Conservation (phyloP, 164 flowering plant genomes). For the Vitis rotundifolia region DNA sequence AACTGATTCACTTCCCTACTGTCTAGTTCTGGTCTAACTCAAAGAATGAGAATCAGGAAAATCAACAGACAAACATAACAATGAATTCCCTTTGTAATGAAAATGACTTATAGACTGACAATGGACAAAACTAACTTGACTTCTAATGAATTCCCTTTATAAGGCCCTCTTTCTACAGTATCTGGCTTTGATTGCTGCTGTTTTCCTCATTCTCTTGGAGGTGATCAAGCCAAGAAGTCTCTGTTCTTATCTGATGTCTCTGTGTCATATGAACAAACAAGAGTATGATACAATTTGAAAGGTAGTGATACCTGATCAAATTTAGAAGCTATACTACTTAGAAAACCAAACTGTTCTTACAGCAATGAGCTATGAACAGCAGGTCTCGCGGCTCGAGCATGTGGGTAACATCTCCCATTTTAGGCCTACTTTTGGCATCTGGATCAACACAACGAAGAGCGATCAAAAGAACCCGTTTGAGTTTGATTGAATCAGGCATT, state of each 20-base stretch:
- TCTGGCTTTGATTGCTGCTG: not conserved
- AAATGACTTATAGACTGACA: too few relatives aligned
- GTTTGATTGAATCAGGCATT: conserved; percentile 29
- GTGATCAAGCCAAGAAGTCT: not conserved
- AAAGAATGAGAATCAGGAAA: too few relatives aligned
- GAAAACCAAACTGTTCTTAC: conserved; percentile 14
- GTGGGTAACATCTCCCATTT: conserved; percentile 34
- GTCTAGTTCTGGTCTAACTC: too few relatives aligned
- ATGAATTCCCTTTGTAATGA: too few relatives aligned
- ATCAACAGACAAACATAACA: too few relatives aligned
- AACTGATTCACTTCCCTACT: too few relatives aligned
- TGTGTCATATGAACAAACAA: conserved; percentile 1
- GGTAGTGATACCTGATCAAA: not conserved
- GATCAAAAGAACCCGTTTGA: conserved; percentile 40
- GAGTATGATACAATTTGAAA: not conserved
- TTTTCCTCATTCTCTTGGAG: conserved; percentile 1
- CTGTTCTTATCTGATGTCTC: not conserved
- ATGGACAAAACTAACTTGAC: too few relatives aligned
- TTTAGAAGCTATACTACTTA: not conserved
- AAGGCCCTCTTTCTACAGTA: too few relatives aligned
- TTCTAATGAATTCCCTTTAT: too few relatives aligned
- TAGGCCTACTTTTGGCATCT: conserved; percentile 36
- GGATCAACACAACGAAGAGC: conserved; percentile 49
- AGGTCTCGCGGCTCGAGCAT: conserved; percentile 39
- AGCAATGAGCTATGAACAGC: conserved; percentile 20